Evolutionary conservation across 1,284 basidiomycete species (phyloP), one percentile per base, ranked within the genome.

Genomic region (Volvariella volvacea): DNA sequence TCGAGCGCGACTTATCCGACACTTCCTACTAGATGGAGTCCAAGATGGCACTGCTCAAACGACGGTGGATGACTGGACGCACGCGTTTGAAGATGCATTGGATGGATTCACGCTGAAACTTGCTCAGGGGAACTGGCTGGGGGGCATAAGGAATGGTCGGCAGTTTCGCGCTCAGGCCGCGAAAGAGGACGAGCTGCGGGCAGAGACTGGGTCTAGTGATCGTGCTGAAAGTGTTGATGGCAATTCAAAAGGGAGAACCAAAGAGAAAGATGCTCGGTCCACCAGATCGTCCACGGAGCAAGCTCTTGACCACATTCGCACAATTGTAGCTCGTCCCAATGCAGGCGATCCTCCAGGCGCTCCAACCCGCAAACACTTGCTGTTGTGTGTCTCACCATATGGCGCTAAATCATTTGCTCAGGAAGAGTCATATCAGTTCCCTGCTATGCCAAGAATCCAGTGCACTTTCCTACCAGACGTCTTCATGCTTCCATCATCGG

Each of bases 361-460:
- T 3, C 7, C 20, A 45, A 8, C 9, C 40, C 10, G 63, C 4
- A 70, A 65, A 41, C 76, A 79, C 50, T 54, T 82, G 1, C 53
- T 80, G 9, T 61, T 83, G 3, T 76, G 72, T 38, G 61, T 76
- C 0, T 57, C 67, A 10, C 67, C 67, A 12, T 61, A 63, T 22
- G 65, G 62, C 15, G 53, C 53, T 43, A 55, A 52, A 52, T 9
- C 45, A 59, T 2, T 40, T 66, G 14, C 56, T 67, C n/a, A 48
- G 52, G 3, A 67, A 71, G 41, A 67, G n/a, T n/a, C n/a, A 72
- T 39, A 60, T 60, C 47, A 70, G 63, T 1, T 70, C 70, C 45
- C 63, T 67, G 43, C 45, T 71, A 17, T 73, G 4, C 67, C 67
- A 4, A 50, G 62, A 22, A 57, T 69, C 17, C 64, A 61, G 1